A percentile compares a stretch with the other conserved stretches of the same genome.
Conservation (phyloP, 2,329 filamentous ascomycete genomes). For the Sporothrix luriei region DNA sequence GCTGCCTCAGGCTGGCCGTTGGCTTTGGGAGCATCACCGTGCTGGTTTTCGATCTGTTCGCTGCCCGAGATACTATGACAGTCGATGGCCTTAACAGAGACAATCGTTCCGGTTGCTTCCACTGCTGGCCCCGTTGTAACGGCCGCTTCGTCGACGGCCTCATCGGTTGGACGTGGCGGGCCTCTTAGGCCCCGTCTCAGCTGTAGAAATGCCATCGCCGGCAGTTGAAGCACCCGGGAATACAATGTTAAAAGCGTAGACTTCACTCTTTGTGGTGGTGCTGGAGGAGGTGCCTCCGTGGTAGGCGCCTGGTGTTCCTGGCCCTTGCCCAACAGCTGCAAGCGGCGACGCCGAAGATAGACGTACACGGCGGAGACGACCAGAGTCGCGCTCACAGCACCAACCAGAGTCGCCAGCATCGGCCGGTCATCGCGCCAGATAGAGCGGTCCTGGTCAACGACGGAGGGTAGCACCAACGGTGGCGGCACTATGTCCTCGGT, state of each 20-base stretch:
- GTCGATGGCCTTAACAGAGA: background rate
- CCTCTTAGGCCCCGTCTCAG: background rate
- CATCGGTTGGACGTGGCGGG: background rate
- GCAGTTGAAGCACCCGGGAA: background rate
- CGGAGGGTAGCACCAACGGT: background rate
- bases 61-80: background rate
- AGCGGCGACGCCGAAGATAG: background rate
- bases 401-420: background rate
- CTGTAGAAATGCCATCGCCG: background rate
- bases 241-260: too few relatives aligned
- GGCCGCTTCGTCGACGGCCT: background rate
- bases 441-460: background rate
- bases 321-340: background rate
- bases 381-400: background rate
- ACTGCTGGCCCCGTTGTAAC: background rate
- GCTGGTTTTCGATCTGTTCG: background rate
- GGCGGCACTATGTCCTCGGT: background rate
- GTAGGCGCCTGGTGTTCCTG: background rate
- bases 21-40: background rate
- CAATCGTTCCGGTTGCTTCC: background rate
- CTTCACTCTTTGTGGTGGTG: too few relatives aligned
- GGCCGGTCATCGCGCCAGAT: background rate
- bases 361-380: constrained; percentile 1
- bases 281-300: background rate
- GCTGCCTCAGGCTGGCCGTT: background rate